phyloP scores from a whole-genome alignment of 768 basidiomycete species.

The Suillus occidentalis region DNA sequence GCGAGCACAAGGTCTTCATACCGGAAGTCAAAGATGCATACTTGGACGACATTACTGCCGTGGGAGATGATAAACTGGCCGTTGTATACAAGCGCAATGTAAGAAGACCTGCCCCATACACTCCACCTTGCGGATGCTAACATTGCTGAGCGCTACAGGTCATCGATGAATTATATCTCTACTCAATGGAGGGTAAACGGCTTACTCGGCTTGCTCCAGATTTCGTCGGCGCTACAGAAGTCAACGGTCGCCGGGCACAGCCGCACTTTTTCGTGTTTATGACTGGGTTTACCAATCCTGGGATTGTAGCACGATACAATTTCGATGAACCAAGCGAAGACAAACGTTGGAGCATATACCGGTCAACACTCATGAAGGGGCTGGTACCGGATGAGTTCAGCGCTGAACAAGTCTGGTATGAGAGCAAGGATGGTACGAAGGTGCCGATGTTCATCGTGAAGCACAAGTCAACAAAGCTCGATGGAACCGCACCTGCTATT shows the following conservation, averaged over 20 bases:
- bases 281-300: conserved; percentile 72
- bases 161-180: conserved; percentile 77
- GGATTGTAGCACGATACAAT: conserved; percentile 62
- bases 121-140: background rate
- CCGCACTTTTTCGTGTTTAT: conserved; percentile 64
- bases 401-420: conserved; percentile 76
- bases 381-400: conserved; percentile 68
- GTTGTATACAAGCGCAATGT: conserved; percentile 74
- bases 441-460: conserved; percentile 86
- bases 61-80: conserved; percentile 58
- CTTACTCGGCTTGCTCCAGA: conserved; percentile 59
- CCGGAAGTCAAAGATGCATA: conserved; percentile 66
- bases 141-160: conserved; percentile 42
- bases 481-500: conserved; percentile 74
- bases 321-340: conserved; percentile 42
- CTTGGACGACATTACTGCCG: conserved; percentile 47
- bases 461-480: conserved; percentile 65
- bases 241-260: conserved; percentile 52
- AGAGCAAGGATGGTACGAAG: conserved; percentile 74
- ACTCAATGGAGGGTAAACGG: conserved; percentile 53
- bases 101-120: conserved; percentile 20
- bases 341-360: conserved; percentile 60
- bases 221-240: conserved; percentile 63
- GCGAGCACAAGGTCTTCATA: conserved; percentile 58
- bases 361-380: conserved; percentile 57